Evolutionary conservation across 345 rosid species (phyloP).

Genomic region (Camelina neglecta): DNA sequence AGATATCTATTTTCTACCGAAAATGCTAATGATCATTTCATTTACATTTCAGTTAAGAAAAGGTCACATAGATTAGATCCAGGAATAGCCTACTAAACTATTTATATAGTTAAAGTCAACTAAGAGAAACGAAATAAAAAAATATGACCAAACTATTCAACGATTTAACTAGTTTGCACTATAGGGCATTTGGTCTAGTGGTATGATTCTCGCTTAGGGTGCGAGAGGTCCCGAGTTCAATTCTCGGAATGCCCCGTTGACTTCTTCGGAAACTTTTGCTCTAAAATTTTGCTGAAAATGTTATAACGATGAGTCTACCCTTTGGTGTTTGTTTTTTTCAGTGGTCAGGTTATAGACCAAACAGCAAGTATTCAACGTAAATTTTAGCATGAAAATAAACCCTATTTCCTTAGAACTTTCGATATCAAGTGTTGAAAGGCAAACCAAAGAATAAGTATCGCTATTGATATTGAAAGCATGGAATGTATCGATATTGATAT

Average conservation of each 20-base stretch:
- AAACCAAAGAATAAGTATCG: too few species aligned
- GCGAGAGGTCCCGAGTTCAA: slow-evolving; percentile 92
- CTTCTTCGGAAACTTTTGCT: neutral
- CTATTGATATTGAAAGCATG: too few species aligned
- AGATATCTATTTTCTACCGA: neutral
- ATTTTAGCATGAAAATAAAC: neutral
- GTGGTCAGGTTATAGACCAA: neutral
- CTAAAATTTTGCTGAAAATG: neutral
- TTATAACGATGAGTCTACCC: neutral
- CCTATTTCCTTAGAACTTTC: neutral
- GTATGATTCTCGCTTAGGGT: slow-evolving; percentile 91
- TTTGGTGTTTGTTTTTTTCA: neutral
- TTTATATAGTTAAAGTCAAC: neutral
- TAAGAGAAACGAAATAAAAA: neutral
- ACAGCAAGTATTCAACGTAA: neutral
- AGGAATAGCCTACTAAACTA: neutral
- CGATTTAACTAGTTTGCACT: neutral
- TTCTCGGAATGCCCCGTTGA: slow-evolving; percentile 71
- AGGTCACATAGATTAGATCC: neutral
- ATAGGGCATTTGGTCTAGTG: slow-evolving; percentile 88
- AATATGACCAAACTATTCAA: neutral
- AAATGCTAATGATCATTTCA: neutral
- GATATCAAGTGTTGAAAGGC: neutral
- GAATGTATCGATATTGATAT: neutral
- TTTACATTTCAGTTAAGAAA: neutral